Evolutionary conservation across 148 eudicot species (phyloP).

Genomic region (Amaranthus palmeri): DNA sequence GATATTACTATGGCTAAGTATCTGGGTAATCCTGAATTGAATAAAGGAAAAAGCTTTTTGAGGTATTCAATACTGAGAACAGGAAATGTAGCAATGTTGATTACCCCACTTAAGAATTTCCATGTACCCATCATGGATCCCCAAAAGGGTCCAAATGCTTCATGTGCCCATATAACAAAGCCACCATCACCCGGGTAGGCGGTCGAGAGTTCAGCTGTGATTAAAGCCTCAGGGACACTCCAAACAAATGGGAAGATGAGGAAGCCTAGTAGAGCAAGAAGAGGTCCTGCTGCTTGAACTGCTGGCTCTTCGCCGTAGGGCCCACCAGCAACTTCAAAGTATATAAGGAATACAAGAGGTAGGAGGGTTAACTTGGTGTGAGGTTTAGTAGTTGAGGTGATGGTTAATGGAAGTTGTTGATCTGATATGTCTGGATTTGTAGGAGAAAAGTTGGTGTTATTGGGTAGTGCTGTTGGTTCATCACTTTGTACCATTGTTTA

Average conservation of each 20-base stretch:
- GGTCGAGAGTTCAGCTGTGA: background rate
- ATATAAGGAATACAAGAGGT: no score
- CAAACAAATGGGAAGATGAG: background rate
- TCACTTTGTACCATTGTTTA: no score
- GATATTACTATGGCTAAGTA: constrained; percentile 27
- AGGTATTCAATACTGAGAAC: constrained; percentile 44
- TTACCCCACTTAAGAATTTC: constrained; percentile 43
- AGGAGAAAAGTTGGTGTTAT: no score
- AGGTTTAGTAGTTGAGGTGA: no score
- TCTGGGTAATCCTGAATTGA: constrained; percentile 36
- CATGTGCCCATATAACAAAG: background rate
- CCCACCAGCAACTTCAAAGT: no score
- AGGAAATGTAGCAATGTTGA: constrained; percentile 50
- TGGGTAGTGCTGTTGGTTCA: no score
- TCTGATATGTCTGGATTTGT: no score
- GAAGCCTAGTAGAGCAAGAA: background rate
- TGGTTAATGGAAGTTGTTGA: no score
- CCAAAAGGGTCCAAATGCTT: background rate
- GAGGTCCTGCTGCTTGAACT: background rate
- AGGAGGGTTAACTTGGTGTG: no score
- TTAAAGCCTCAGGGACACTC: background rate
- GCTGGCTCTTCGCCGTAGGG: no score
- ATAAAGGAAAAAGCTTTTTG: constrained; percentile 38
- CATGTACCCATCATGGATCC: constrained; percentile 20
- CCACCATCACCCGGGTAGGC: background rate